These are phyloP conservation scores for Chalaropsis ovoidea DNA, from an alignment of 2,329 filamentous ascomycete species.

Conservation along the genomic window DNA sequence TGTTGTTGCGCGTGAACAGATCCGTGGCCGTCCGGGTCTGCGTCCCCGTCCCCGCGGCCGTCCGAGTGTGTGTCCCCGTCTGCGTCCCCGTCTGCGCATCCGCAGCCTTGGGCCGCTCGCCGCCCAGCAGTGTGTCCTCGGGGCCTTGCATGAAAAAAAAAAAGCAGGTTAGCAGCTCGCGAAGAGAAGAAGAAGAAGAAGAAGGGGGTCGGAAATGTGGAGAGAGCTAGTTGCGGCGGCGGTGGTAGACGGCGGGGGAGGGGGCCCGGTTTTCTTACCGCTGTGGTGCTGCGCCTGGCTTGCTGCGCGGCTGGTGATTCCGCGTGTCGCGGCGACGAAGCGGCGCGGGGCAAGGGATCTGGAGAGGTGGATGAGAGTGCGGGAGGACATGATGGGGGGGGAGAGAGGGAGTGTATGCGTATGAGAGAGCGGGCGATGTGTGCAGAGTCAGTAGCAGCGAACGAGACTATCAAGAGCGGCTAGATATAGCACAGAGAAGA, in stretches of 20 bases:
- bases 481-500: not conserved
- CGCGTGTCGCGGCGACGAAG: not conserved
- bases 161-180: not conserved
- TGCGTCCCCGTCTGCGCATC: not conserved
- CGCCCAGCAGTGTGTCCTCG: slow-evolving; percentile 16
- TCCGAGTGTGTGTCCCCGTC: too few relatives aligned
- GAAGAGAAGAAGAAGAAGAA: too few relatives aligned
- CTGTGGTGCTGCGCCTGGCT: slow-evolving; percentile 9
- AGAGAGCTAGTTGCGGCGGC: not conserved
- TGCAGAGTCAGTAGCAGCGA: not conserved
- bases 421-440: too few relatives aligned
- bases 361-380: not conserved
- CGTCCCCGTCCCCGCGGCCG: not conserved
- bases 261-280: not conserved
- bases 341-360: not conserved
- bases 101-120: not conserved
- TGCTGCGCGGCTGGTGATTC: slow-evolving; percentile 1
- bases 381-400: not conserved
- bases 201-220: too few relatives aligned
- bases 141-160: not conserved
- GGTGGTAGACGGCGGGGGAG: not conserved
- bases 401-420: not conserved
- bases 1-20: not conserved
- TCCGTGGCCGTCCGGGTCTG: not conserved
- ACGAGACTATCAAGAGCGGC: too few relatives aligned